These are phyloP conservation scores for Cucurbita maxima DNA, from an alignment of 306 rosid genomes.

Conservation along the genomic window DNA sequence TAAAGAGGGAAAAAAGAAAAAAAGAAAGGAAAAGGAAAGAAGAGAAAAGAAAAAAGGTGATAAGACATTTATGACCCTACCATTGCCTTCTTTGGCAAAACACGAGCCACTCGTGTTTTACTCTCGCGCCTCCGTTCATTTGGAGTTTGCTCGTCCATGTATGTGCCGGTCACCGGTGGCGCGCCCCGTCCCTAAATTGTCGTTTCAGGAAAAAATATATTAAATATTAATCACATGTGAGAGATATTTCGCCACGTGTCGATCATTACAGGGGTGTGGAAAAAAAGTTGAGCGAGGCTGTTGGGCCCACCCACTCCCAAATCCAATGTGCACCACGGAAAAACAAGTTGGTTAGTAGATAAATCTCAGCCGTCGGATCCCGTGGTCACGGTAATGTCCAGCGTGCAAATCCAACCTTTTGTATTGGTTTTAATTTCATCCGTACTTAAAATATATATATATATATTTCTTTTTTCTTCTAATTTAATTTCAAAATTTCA, in stretches of 20 bases:
- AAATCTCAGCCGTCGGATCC: conserved; percentile 6
- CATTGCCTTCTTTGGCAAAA: neutral
- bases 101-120: neutral
- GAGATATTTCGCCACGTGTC: neutral
- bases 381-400: neutral
- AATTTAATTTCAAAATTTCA: too few species aligned
- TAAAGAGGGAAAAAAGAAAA: too few species aligned
- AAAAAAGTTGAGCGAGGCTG: neutral
- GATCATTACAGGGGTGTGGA: neutral
- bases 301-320: neutral
- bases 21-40: neutral
- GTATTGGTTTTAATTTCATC: too few species aligned
- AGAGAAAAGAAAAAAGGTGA: neutral
- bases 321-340: neutral
- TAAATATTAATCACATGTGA: neutral
- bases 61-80: neutral
- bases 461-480: too few species aligned
- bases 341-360: neutral
- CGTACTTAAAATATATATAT: too few species aligned
- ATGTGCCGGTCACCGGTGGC: neutral
- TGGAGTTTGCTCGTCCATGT: neutral
- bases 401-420: neutral
- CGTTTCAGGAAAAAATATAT: neutral
- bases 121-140: neutral
- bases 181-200: neutral